These are phyloP conservation scores for Saururus chinensis DNA, from an alignment of 164 flowering plant species.

Conservation along the genomic window DNA sequence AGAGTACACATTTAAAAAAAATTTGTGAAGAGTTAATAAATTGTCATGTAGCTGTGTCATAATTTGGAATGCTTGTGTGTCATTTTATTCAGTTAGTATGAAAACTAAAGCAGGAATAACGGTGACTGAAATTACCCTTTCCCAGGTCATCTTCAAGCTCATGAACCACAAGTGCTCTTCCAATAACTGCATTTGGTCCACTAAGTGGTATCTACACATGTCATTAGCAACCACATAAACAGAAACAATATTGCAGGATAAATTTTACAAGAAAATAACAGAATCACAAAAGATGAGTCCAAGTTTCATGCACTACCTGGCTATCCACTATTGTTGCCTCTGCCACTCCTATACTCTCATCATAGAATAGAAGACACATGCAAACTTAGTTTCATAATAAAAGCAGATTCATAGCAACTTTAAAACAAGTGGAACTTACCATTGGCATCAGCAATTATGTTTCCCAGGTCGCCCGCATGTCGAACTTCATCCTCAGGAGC, in stretches of 20 bases:
- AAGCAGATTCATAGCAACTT: not conserved
- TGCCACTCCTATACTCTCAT: conserved; percentile 63
- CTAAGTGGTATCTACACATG: conserved; percentile 62
- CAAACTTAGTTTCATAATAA: not conserved
- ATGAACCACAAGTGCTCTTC: conserved; percentile 92
- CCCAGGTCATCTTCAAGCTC: conserved; percentile 97
- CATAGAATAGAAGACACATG: not conserved
- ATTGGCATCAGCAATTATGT: conserved; percentile 85
- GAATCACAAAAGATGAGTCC: not conserved
- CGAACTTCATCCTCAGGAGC: conserved; percentile 89
- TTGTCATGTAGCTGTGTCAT: too few relatives aligned
- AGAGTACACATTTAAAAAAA: not conserved
- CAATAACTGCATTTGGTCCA: conserved; percentile 79
- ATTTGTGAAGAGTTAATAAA: not conserved
- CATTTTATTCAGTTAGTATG: too few relatives aligned
- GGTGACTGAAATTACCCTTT: conserved; percentile 46
- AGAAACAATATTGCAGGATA: not conserved
- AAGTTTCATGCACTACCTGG: conserved; percentile 40
- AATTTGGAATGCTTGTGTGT: too few relatives aligned
- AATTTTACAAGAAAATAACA: not conserved
- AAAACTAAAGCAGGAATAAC: not conserved
- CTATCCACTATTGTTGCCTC: conserved; percentile 80
- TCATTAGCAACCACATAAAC: not conserved
- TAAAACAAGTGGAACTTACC: conserved; percentile 31
- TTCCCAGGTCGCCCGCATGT: conserved; percentile 99